phyloP scores from a whole-genome alignment of 1,139 yeast genomes.

The Nakaseomyces nivariensis region DNA sequence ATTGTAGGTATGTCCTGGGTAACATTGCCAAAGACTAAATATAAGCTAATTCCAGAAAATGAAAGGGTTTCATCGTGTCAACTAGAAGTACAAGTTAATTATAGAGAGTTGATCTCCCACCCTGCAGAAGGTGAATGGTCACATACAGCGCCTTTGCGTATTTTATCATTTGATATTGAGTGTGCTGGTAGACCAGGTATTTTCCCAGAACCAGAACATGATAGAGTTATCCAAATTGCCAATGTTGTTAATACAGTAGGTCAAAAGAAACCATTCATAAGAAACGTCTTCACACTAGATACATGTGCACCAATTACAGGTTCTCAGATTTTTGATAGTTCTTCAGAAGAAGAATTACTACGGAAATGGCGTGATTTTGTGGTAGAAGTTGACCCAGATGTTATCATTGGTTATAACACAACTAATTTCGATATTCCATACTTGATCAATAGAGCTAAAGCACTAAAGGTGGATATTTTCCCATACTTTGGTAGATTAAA shows the following conservation, averaged over 20 bases:
- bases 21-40: slow-evolving; percentile 70
- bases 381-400: slow-evolving; percentile 83
- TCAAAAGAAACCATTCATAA: slow-evolving; percentile 64
- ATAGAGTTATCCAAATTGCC: slow-evolving; percentile 94
- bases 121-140: slow-evolving; percentile 91
- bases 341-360: slow-evolving; percentile 73
- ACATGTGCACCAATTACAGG: slow-evolving; percentile 93
- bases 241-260: slow-evolving; percentile 84
- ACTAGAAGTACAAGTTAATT: slow-evolving; percentile 65
- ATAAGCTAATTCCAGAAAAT: slow-evolving; percentile 36
- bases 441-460: slow-evolving; percentile 73
- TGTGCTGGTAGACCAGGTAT: slow-evolving; percentile 97
- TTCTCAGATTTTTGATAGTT: slow-evolving; percentile 71
- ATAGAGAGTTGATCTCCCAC: slow-evolving; percentile 62
- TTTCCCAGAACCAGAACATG: slow-evolving; percentile 90
- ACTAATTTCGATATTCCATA: slow-evolving; percentile 95
- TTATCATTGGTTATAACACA: slow-evolving; percentile 91
- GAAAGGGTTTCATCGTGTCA: slow-evolving; percentile 66
- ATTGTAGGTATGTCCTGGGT: slow-evolving; percentile 98
- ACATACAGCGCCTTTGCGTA: slow-evolving; percentile 86
- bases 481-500: slow-evolving; percentile 80
- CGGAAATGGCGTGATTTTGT: slow-evolving; percentile 79
- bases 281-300: slow-evolving; percentile 89
- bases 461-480: slow-evolving; percentile 56
- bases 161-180: slow-evolving; percentile 91